Evolutionary conservation across 805 yeast genomes (phyloP).

Genomic region (Komagataella mondaviorum): DNA sequence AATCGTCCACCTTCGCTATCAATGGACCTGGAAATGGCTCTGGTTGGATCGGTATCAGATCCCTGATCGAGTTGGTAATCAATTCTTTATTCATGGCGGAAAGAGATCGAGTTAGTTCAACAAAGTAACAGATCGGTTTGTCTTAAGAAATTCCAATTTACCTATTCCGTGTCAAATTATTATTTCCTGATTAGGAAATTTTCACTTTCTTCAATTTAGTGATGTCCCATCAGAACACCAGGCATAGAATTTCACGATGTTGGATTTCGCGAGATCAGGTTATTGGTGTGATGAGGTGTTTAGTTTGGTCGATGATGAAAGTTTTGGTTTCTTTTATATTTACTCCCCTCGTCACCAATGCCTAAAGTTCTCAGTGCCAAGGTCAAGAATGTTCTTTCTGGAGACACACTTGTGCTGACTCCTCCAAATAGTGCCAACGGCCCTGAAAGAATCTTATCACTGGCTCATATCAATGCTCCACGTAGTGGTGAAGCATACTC

Average conservation of each 20-base stretch:
- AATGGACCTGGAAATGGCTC: constrained; percentile 30
- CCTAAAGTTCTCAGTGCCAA: constrained; percentile 32
- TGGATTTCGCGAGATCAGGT: neutral
- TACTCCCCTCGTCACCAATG: constrained; percentile 8
- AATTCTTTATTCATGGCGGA: constrained; percentile 16
- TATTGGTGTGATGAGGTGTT: neutral
- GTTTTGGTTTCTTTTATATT: neutral
- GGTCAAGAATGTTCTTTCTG: constrained; percentile 58
- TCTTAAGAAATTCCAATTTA: neutral
- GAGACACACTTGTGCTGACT: constrained; percentile 52
- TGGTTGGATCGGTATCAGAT: constrained; percentile 33
- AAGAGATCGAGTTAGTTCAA: neutral
- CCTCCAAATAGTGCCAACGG: constrained; percentile 31
- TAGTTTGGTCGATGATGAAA: neutral
- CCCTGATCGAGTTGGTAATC: constrained; percentile 25
- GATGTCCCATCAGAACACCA: neutral
- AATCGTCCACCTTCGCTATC: constrained; percentile 24
- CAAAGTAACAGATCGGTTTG: too few relatives aligned
- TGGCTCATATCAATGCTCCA: constrained; percentile 54
- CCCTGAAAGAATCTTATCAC: constrained; percentile 48
- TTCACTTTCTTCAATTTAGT: neutral
- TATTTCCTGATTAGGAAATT: neutral
- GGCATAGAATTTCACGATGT: neutral
- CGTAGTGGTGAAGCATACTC: constrained; percentile 33
- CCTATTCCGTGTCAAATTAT: neutral